A percentile compares a stretch with the other conserved stretches of the same genome.
Evolutionary conservation across 306 rosid genomes (phyloP).

Genomic region (Aeschynomene evenia): DNA sequence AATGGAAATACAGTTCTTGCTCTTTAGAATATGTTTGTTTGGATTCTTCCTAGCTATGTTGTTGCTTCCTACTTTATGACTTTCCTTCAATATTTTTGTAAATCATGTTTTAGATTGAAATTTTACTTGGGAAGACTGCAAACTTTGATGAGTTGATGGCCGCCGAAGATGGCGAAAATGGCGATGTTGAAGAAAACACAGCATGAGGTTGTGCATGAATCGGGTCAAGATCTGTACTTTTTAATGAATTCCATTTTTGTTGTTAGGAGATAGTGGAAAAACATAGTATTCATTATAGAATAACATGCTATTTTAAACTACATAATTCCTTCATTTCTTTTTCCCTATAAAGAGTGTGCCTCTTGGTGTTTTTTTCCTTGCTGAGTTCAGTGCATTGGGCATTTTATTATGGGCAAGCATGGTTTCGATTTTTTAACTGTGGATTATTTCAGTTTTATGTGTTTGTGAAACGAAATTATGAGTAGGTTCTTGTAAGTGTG

Average conservation of each 20-base stretch:
- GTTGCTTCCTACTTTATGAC: conserved; percentile 10
- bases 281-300: conserved; percentile 19
- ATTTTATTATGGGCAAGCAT: not conserved
- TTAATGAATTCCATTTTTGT: conserved; percentile 27
- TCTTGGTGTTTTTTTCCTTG: not conserved
- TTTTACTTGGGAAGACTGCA: conserved; percentile 64
- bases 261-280: conserved; percentile 19
- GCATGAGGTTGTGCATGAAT: conserved; percentile 26
- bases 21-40: not conserved
- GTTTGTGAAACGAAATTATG: too few relatives aligned
- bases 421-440: too few relatives aligned
- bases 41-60: not conserved
- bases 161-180: conserved; percentile 49
- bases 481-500: too few relatives aligned
- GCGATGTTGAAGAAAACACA: conserved; percentile 52
- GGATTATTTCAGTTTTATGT: too few relatives aligned
- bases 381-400: not conserved
- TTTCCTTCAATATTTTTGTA: not conserved
- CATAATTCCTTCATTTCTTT: conserved; percentile 28
- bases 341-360: conserved; percentile 25
- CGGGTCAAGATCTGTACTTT: conserved; percentile 25
- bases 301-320: conserved; percentile 24
- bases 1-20: not conserved
- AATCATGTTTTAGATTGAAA: conserved; percentile 57
- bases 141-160: conserved; percentile 82